phyloP scores from a whole-genome alignment of 352 stramenopile genomes.

The Phytophthora multivora region DNA sequence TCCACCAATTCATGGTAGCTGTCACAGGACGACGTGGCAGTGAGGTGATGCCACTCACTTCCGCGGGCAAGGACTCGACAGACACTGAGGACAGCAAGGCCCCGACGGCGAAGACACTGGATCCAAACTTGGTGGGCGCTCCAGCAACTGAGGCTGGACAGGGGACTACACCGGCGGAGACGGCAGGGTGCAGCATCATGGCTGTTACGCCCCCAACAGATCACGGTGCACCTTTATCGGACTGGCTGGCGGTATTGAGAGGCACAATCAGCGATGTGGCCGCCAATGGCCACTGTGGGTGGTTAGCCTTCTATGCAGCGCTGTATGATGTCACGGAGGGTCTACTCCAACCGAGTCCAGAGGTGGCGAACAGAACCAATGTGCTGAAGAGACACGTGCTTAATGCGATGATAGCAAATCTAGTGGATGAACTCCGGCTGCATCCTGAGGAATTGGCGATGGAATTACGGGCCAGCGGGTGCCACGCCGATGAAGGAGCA shows the following conservation, averaged over 20 bases:
- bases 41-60: no score
- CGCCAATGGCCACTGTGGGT: conserved; percentile 1
- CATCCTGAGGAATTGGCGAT: background rate
- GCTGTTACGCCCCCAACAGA: background rate
- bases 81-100: no score
- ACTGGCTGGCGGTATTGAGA: background rate
- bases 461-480: background rate
- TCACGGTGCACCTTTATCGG: background rate
- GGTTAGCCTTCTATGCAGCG: background rate
- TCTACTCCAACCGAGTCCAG: background rate
- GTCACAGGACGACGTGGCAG: no score
- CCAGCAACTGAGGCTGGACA: no score
- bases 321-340: background rate
- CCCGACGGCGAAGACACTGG: no score
- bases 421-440: background rate
- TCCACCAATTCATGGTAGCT: no score
- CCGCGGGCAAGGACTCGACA: no score
- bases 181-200: no score
- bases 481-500: background rate
- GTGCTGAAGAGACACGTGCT: conserved; percentile 1
- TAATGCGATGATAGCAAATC: conserved; percentile 1
- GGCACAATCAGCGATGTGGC: background rate
- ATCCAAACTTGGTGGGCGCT: no score
- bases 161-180: no score
- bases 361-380: background rate